Conservation (phyloP, 768 basidiomycete genomes). For the Pleurotus salmoneostramineus region DNA sequence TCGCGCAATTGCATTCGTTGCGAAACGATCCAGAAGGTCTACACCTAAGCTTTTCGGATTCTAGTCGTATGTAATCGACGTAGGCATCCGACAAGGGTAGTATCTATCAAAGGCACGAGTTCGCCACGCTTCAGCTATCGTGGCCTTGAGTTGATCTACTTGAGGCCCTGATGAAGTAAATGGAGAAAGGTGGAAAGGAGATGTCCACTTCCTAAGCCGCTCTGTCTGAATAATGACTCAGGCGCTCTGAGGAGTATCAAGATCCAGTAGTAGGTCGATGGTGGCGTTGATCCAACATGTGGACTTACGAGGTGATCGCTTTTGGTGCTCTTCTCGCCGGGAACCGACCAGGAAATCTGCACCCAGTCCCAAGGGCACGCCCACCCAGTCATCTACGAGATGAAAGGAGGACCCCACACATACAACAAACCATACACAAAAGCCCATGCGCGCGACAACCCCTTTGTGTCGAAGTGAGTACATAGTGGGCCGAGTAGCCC, state of each 20-base stretch:
- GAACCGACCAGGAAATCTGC: too few species aligned
- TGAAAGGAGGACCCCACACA: too few species aligned
- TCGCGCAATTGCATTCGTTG: background rate
- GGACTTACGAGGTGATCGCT: background rate
- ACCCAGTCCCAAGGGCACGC: too few species aligned
- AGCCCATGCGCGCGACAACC: too few species aligned
- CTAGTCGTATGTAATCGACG: background rate
- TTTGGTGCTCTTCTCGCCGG: background rate
- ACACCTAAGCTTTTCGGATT: background rate
- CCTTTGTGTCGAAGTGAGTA: too few species aligned
- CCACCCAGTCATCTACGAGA: too few species aligned
- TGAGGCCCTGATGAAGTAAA: slow-evolving; percentile 2
- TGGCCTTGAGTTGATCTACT: background rate
- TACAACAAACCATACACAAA: too few species aligned
- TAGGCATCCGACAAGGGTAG: background rate
- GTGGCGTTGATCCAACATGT: background rate
- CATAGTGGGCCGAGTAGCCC: too few species aligned
- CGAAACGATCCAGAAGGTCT: too few species aligned
- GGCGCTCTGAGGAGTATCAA: background rate
- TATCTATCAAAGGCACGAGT: background rate
- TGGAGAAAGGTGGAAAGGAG: slow-evolving; percentile 1
- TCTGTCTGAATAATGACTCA: background rate
- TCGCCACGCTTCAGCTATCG: background rate
- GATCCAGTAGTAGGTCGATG: background rate
- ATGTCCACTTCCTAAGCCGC: background rate